phyloP scores from a whole-genome alignment of 257 asterid genomes.

The Solanum etuberosum region DNA sequence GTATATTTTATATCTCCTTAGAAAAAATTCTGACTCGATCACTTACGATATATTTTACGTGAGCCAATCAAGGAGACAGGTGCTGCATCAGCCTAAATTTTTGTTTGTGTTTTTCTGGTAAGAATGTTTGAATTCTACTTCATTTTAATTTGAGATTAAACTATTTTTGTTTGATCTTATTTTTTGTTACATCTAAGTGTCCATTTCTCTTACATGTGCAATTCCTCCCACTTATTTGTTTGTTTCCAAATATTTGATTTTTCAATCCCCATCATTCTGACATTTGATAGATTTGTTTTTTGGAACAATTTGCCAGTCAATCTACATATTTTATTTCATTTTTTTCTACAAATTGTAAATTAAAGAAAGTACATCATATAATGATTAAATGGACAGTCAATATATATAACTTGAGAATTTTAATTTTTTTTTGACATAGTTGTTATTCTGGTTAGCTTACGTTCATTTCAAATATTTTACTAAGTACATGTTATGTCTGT shows the following conservation, averaged over 20 bases:
- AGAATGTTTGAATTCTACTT: background rate
- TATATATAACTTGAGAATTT: background rate
- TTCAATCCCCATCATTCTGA: background rate
- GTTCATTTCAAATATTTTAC: rapidly evolving
- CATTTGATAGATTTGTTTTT: background rate
- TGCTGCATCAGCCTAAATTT: background rate
- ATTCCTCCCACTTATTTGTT: background rate
- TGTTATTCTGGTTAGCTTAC: background rate
- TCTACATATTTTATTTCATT: background rate
- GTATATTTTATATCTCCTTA: background rate
- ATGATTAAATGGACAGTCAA: background rate
- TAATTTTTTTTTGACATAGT: background rate
- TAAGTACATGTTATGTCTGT: rapidly evolving
- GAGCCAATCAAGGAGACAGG: background rate
- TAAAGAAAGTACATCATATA: background rate
- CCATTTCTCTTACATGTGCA: background rate
- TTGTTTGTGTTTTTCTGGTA: background rate
- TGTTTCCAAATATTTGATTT: background rate
- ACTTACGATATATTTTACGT: background rate
- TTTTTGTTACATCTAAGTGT: background rate
- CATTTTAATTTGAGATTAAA: background rate
- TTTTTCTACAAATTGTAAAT: background rate
- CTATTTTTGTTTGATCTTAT: background rate
- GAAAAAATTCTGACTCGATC: background rate
- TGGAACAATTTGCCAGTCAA: background rate